A percentile compares a stretch with the other conserved stretches of the same genome.
phyloP scores from a whole-genome alignment of 2,329 filamentous ascomycete species.

The Chrysosporium queenslandicum region DNA sequence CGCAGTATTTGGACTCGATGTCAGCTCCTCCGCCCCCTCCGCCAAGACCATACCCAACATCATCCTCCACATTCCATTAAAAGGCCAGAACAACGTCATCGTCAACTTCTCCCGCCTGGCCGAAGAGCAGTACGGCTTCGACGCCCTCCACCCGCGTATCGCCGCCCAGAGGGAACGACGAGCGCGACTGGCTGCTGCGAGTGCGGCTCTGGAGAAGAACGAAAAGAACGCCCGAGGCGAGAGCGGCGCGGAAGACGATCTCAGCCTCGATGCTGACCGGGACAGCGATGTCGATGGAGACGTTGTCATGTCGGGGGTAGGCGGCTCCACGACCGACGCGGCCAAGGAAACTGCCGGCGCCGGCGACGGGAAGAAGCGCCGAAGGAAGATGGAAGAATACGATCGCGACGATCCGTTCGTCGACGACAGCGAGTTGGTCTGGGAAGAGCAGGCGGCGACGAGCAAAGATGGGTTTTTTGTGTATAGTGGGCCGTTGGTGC shows the following conservation, averaged over 20 bases:
- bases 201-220: conserved; percentile 70
- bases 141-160: conserved; percentile 80
- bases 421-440: conserved; percentile 87
- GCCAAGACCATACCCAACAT: conserved; percentile 58
- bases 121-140: conserved; percentile 88
- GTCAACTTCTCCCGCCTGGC: conserved; percentile 93
- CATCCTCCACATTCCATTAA: conserved; percentile 69
- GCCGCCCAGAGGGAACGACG: conserved; percentile 82
- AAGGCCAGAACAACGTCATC: conserved; percentile 75
- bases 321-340: conserved; percentile 45
- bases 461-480: conserved; percentile 97
- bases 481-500: conserved; percentile 83
- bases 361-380: conserved; percentile 55
- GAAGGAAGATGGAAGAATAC: conserved; percentile 59
- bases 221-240: conserved; percentile 62
- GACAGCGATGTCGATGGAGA: conserved; percentile 47
- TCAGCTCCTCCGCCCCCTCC: conserved; percentile 37
- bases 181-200: conserved; percentile 75
- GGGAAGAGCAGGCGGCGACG: conserved; percentile 90
- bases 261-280: conserved; percentile 81
- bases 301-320: conserved; percentile 32
- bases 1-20: conserved; percentile 48
- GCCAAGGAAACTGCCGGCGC: conserved; percentile 40
- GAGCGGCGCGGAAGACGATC: conserved; percentile 66
- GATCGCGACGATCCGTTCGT: conserved; percentile 60